Percentiles rank a stretch among this genome's conserved stretches.
Conservation (phyloP, 345 rosid species). For the Lumnitzera racemosa region DNA sequence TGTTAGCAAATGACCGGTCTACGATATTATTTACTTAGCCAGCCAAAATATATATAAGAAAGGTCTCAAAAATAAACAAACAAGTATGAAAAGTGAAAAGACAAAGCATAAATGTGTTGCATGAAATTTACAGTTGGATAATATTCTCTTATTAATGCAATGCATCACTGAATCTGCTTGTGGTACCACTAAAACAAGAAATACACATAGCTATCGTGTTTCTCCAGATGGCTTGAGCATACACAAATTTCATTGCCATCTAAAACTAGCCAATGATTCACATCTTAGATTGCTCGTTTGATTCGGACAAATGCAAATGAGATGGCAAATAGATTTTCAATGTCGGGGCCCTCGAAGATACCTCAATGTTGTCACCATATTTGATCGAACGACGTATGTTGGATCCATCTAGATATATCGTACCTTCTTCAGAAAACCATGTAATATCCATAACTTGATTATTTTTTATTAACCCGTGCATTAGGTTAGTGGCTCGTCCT, state of each 20-base stretch:
- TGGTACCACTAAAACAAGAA: no score
- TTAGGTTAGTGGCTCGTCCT: slow-evolving; percentile 27
- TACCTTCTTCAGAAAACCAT: slow-evolving; percentile 66
- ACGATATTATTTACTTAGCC: no score
- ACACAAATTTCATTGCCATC: background rate
- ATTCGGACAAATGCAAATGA: slow-evolving; percentile 4
- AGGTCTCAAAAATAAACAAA: no score
- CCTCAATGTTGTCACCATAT: slow-evolving; percentile 48
- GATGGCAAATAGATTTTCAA: slow-evolving; percentile 60
- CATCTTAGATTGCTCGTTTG: background rate
- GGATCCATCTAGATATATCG: slow-evolving; percentile 71
- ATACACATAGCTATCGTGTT: no score
- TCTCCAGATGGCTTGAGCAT: no score
- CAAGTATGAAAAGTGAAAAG: no score
- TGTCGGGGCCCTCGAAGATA: slow-evolving; percentile 60
- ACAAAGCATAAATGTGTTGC: no score
- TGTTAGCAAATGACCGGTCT: no score
- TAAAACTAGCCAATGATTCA: background rate
- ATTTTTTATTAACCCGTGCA: slow-evolving; percentile 58
- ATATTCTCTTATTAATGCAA: no score
- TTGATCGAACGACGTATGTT: slow-evolving; percentile 39
- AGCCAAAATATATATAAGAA: no score
- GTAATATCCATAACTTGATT: slow-evolving; percentile 43
- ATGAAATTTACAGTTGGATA: no score
- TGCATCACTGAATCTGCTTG: no score